These are phyloP conservation scores for Russula olivacea DNA, from an alignment of 768 basidiomycete species.

Conservation along the genomic window DNA sequence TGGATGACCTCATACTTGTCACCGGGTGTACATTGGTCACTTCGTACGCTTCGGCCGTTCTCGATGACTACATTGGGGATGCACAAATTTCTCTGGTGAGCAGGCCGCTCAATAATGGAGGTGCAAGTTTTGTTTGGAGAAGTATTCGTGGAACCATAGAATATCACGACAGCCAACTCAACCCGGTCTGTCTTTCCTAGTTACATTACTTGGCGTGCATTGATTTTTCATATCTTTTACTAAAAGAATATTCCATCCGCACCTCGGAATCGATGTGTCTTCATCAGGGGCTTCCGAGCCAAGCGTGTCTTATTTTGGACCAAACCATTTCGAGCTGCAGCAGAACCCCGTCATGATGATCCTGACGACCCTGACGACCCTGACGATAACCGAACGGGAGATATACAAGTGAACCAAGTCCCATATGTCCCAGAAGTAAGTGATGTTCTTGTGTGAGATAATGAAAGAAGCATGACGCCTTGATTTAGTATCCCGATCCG, in stretches of 20 bases:
- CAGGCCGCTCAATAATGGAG: background rate
- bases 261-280: conserved; percentile 8
- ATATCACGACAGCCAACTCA: background rate
- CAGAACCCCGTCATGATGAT: conserved; percentile 6
- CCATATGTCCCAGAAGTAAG: background rate
- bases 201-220: background rate
- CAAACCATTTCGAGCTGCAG: background rate
- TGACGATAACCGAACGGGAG: background rate
- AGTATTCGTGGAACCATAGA: background rate
- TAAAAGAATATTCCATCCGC: background rate
- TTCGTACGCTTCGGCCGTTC: background rate
- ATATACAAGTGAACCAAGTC: background rate
- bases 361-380: background rate
- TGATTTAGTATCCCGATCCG: conserved; percentile 7
- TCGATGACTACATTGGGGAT: background rate
- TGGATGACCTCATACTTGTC: background rate
- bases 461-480: background rate
- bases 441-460: background rate
- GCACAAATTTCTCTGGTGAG: background rate
- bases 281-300: conserved; percentile 15
- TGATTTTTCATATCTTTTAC: background rate
- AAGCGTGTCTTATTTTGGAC: conserved; percentile 1
- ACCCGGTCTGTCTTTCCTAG: background rate
- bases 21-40: conserved; percentile 6
- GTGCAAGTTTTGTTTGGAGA: background rate